Base-by-base conservation (phyloP, 257 asterid species). In the Solanum chilense region DNA sequence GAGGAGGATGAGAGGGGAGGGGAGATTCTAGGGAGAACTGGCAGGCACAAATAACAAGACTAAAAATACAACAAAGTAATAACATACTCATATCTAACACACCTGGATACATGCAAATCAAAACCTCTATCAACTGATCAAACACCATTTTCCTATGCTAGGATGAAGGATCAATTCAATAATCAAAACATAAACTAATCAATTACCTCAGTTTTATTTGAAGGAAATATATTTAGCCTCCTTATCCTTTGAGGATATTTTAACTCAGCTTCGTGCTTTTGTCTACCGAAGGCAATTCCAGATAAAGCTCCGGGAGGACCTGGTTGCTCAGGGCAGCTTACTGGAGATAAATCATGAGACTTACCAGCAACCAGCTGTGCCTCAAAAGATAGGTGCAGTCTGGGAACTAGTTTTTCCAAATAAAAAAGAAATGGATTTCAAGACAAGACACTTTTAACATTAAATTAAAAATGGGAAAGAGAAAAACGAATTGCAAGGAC, bases 351-450 rank as follows among this genome's bases (percentile, higher is more conserved):
- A 90, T 97, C 99, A 92, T 95, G 98, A 78, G 98, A 92, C 90
- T 93, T 97, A 81, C 99, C 99, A 60, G 92, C 96, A 82, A 96
- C 99, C 70, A 97, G 96, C 89, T 96, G 99, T 13, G 99, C 95
- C 92, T 97, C 99, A 91, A 97, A 97, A 49, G 97, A 88, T 44
- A 94, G 98, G 90, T 97, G 99, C 20, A 98, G 98, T 85, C 98
- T 96, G 82, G 98, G 99, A 91, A 97, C 99, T 97, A 92, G 6
- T 47, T 80, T 80, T 47, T 47, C 84, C 84, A 27, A 27, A 27
- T 3, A 88, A 87, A 87, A 87, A 62, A 82, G 83, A 89, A n/a
- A 69, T 49, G 70, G 80, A 83, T 71, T 84, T 86, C 86, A 85
- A 88, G 20, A 77, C 85, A 27, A 33, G 37, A 41, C 49, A 62